Evolutionary conservation across 2,329 filamentous ascomycete genomes (phyloP), one percentile per base, ranked within the genome.

Genomic region (Juglanconis juglandina): DNA sequence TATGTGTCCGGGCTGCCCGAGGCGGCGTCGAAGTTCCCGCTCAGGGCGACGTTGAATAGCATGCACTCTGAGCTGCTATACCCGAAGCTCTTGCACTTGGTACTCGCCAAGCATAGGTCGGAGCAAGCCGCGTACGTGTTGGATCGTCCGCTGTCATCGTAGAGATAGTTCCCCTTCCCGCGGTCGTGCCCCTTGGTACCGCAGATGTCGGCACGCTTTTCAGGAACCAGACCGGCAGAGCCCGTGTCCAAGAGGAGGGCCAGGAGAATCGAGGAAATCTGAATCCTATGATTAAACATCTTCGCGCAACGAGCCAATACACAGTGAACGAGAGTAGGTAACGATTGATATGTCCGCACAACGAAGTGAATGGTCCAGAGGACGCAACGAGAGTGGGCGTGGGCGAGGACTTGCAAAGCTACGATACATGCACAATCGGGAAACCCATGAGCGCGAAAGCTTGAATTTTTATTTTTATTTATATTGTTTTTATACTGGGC

Each of bases 1-100:
- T 55, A 60, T 5, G 24, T 48, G 11, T 32, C 14, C 8, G 47
- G 24, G 48, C 39, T 49, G 34, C 33, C 49, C 14, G 53, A 41
- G 9, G 13, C 9, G 14, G 52, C 58, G 9, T 53, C 58, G 8
- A 60, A 56, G 53, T 60, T 60, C 11, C 53, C 53, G 11, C 41
- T 53, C 53, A 60, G 35, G 10, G 58, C 39, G 17, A 60, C 33
- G 14, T 34, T 56, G 53, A 56, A 60, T 7, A 60, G 58, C 41
- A 60, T 11, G 24, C 58, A 60, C 6, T 34, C 42, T 13, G 56
- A 47, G 7, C 42, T 48, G 11, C 47, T 48, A 8, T 56, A 52
- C 8, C 53, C 34, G 30, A 60, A 59, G 44, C 51, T 54, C 52
- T 60, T 60, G 53, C 58, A 60, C 33, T 60, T 56, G 8, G 58